Evolutionary conservation across 106 monocot species (phyloP), one percentile per base, ranked within the genome.

Genomic region (Xerophyta viscosa): DNA sequence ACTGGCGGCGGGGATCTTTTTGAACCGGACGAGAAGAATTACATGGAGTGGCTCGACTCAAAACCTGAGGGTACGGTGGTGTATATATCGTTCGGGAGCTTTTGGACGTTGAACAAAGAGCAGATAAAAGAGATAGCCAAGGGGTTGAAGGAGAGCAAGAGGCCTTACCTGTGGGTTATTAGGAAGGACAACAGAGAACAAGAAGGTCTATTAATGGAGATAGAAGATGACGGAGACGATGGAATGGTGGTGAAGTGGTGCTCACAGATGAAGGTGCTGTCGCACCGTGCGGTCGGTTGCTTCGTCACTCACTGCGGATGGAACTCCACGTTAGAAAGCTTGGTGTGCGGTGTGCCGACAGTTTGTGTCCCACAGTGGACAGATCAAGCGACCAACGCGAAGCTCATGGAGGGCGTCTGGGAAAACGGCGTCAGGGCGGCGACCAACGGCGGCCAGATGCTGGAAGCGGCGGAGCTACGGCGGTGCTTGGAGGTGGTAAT

Each of bases 301-400:
- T 66, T 73, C 48, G 52, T 67, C 15, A 73, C 66, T 7, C 73
- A 73, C 48, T 73, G 66, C 43, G 62, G 62, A 6, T 60, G 68
- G 62, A 54, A 67, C 39, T 54, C 71, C n/a, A 46, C 53, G 29
- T 36, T 29, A 46, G 62, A 43, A 57, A 23, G 44, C 18, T 44
- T 56, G 24, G 27, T 48, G 4, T 28, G 0, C 2, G 68, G 43
- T 3, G 48, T 29, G 19, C 52, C 47, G 29, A 52, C 21, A 20
- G 74, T 58, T 8, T 37, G 31, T 18, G 12, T 54, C 39, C 62
- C 56, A 18, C 54, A 31, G 12, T 63, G 71, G 63, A 10, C 29
- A 7, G 57, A 57, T 6, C 63, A 57, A 41, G 17, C 0, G 37
- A 41, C 44, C 48, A 50, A 58, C 13, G 42, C 52, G 31, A 18